Percentiles rank a stretch among this genome's conserved stretches.
phyloP scores from a whole-genome alignment of 148 eudicot species.

The Silene latifolia region DNA sequence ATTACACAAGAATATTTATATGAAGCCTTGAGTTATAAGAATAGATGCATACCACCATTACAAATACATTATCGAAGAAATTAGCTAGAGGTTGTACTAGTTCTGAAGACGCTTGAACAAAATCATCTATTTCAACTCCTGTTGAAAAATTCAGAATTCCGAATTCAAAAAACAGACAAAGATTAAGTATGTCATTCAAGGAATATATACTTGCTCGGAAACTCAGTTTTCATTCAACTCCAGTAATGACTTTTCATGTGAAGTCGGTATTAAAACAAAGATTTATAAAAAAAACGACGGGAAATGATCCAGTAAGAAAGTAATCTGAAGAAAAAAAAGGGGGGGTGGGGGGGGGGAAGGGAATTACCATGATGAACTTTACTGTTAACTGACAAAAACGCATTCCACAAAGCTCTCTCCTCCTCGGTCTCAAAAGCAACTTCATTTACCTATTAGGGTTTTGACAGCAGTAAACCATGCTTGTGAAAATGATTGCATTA shows the following conservation, averaged over 20 bases:
- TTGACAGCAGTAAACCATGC: not conserved
- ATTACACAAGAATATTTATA: not conserved
- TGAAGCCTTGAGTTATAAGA: not conserved
- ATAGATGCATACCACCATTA: constrained; percentile 86
- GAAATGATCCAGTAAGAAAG: not conserved
- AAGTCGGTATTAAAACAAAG: not conserved
- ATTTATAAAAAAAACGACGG: not conserved
- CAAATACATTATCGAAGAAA: constrained; percentile 87
- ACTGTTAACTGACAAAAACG: constrained; percentile 59
- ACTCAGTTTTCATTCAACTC: too few relatives aligned
- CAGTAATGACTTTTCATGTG: too few relatives aligned
- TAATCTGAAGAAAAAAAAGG: not conserved
- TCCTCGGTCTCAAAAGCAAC: constrained; percentile 64
- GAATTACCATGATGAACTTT: constrained; percentile 64
- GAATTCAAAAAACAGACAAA: not conserved
- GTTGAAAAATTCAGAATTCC: constrained; percentile 3
- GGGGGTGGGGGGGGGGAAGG: too few relatives aligned
- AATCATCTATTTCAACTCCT: constrained; percentile 84
- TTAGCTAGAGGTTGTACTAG: constrained; percentile 79
- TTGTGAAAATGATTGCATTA: not conserved
- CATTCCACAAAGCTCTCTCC: constrained; percentile 79
- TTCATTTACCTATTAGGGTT: constrained; percentile 67
- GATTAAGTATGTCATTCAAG: not conserved
- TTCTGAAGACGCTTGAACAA: constrained; percentile 59
- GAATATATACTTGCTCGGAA: too few relatives aligned